These are phyloP conservation scores for Alternaria gansuensis DNA, from an alignment of 2,329 filamentous ascomycete species.

Conservation along the genomic window DNA sequence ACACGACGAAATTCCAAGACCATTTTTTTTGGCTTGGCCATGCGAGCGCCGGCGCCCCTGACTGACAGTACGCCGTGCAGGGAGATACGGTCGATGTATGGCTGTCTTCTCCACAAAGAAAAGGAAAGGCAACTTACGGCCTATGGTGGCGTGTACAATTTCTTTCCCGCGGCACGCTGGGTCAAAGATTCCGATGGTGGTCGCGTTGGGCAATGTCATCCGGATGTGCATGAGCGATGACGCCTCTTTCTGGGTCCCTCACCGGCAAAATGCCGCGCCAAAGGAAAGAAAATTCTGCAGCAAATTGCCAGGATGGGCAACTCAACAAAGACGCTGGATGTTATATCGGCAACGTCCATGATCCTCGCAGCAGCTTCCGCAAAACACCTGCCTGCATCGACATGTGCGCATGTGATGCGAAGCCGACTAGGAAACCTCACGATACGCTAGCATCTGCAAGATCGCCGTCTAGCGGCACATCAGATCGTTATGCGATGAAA, in stretches of 20 bases:
- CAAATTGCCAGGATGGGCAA: constrained; percentile 12
- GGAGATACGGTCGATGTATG: constrained; percentile 6
- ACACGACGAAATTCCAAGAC: constrained; percentile 22
- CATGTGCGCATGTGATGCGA: not conserved
- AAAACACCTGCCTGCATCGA: not conserved
- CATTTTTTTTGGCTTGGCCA: constrained; percentile 28
- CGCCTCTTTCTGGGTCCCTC: constrained; percentile 3
- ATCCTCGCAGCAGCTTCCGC: constrained; percentile 4
- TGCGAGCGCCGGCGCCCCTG: constrained; percentile 23
- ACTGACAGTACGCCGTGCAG: constrained; percentile 1
- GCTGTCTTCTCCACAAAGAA: constrained; percentile 2
- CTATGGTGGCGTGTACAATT: not conserved
- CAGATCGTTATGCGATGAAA: constrained; percentile 32
- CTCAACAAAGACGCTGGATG: constrained; percentile 17
- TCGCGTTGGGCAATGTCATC: constrained; percentile 17
- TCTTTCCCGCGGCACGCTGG: constrained; percentile 4
- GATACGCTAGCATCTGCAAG: constrained; percentile 39
- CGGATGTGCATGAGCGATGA: constrained; percentile 19
- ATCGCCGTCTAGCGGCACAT: constrained; percentile 41
- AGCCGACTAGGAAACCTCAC: constrained; percentile 8
- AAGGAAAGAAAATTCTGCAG: constrained; percentile 19
- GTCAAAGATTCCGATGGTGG: constrained; percentile 5
- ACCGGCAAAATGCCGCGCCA: constrained; percentile 21
- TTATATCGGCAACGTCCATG: constrained; percentile 10
- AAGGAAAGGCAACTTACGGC: not conserved